Evolutionary conservation across 2,329 filamentous ascomycete genomes (phyloP).

Genomic region (Parastagonospora avenae): DNA sequence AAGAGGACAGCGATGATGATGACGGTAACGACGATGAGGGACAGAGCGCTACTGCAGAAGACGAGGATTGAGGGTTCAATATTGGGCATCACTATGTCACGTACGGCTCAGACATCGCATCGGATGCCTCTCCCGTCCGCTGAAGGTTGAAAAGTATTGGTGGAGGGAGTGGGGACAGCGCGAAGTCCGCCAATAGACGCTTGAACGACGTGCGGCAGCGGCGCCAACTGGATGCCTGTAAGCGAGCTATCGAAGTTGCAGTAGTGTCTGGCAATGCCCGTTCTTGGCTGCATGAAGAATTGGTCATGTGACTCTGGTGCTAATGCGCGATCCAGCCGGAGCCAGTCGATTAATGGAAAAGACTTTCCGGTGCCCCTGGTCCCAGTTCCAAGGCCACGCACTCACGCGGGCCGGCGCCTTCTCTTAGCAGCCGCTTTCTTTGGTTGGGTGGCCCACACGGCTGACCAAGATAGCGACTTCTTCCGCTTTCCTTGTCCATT

Average conservation of each 20-base stretch:
- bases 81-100: slow-evolving; percentile 10
- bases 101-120: slow-evolving; percentile 20
- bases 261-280: slow-evolving; percentile 19
- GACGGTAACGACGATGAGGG: slow-evolving; percentile 26
- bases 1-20: slow-evolving; percentile 30
- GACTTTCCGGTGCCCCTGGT: slow-evolving; percentile 17
- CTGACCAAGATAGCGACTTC: slow-evolving; percentile 8
- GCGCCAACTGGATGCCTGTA: slow-evolving; percentile 23
- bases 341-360: slow-evolving; percentile 12
- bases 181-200: slow-evolving; percentile 32
- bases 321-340: slow-evolving; percentile 15
- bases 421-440: slow-evolving; percentile 21
- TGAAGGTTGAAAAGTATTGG: slow-evolving; percentile 19
- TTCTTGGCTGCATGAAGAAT: slow-evolving; percentile 26
- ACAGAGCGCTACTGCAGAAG: slow-evolving; percentile 28
- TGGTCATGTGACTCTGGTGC: slow-evolving; percentile 21
- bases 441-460: slow-evolving; percentile 14
- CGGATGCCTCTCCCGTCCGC: background rate
- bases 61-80: background rate
- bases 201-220: slow-evolving; percentile 16
- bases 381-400: slow-evolving; percentile 23
- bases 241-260: slow-evolving; percentile 24
- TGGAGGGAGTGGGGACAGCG: slow-evolving; percentile 19
- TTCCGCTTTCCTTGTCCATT: slow-evolving; percentile 1
- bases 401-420: slow-evolving; percentile 23